Evolutionary conservation across 805 yeast genomes (phyloP).

Genomic region (Priceomyces melissophilus): DNA sequence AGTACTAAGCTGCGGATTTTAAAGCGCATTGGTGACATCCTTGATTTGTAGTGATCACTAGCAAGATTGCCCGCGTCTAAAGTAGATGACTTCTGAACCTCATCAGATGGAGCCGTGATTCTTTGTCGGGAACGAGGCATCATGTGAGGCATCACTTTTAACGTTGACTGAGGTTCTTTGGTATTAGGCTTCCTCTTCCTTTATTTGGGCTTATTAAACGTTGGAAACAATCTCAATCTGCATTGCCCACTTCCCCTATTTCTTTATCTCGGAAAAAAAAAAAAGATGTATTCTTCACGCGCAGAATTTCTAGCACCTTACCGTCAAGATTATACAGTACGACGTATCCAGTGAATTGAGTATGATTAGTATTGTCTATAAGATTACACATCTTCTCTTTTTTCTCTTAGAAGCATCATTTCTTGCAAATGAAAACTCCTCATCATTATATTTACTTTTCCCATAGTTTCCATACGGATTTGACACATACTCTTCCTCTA

Average conservation of each 20-base stretch:
- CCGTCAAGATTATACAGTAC: too few relatives aligned
- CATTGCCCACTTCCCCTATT: too few relatives aligned
- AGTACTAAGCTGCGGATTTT: conserved; percentile 50
- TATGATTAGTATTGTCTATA: conserved; percentile 14
- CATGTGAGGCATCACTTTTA: too few relatives aligned
- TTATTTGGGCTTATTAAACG: too few relatives aligned
- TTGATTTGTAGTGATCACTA: conserved; percentile 58
- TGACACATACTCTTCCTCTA: conserved; percentile 31
- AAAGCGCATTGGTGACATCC: conserved; percentile 56
- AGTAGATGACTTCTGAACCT: background rate
- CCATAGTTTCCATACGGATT: conserved; percentile 35
- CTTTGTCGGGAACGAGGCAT: too few relatives aligned
- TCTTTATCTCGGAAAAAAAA: too few relatives aligned
- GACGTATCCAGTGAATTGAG: too few relatives aligned
- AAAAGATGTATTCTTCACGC: too few relatives aligned
- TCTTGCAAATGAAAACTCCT: conserved; percentile 41
- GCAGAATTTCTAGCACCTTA: too few relatives aligned
- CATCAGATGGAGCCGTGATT: background rate
- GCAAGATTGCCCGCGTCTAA: conserved; percentile 75
- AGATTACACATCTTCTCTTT: conserved; percentile 31
- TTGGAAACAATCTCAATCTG: too few relatives aligned
- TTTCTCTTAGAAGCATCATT: conserved; percentile 25
- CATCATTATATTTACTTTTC: conserved; percentile 28
- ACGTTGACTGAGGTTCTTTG: too few relatives aligned
- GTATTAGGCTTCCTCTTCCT: too few relatives aligned